Percentiles rank a stretch among this genome's conserved stretches.
Conservation (phyloP, 225 moss, liverwort and hornwort genomes). For the Pleurozium schreberi region DNA sequence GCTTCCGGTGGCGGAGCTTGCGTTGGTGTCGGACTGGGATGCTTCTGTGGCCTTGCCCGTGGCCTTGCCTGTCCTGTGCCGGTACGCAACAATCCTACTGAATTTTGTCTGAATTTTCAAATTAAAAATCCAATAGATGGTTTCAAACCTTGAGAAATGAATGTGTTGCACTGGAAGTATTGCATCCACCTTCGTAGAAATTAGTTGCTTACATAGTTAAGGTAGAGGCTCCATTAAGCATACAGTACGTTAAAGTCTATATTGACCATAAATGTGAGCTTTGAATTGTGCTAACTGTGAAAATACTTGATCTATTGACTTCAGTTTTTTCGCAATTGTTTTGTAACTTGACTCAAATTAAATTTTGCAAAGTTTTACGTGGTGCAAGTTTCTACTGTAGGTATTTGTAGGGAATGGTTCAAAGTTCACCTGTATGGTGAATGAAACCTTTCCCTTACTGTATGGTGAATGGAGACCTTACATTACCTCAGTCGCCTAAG, state of each 20-base stretch:
- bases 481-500: neutral
- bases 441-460: neutral
- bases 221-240: neutral
- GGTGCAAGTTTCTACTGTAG: neutral
- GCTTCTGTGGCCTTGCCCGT: conserved; percentile 59
- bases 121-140: neutral
- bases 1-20: conserved; percentile 95
- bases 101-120: neutral
- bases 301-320: neutral
- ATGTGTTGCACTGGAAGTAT: neutral
- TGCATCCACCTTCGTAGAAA: neutral
- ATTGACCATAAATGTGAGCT: neutral
- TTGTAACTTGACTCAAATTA: neutral
- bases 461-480: neutral
- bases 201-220: neutral
- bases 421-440: neutral
- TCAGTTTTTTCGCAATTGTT: neutral
- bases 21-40: conserved; percentile 70
- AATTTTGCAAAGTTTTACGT: neutral
- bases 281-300: neutral
- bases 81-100: conserved; percentile 8
- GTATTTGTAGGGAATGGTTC: neutral
- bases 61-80: conserved; percentile 64
- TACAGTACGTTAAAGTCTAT: neutral
- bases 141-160: neutral